Conservation (phyloP, 2,329 filamentous ascomycete species). For the Sarocladiaceae sp. region DNA sequence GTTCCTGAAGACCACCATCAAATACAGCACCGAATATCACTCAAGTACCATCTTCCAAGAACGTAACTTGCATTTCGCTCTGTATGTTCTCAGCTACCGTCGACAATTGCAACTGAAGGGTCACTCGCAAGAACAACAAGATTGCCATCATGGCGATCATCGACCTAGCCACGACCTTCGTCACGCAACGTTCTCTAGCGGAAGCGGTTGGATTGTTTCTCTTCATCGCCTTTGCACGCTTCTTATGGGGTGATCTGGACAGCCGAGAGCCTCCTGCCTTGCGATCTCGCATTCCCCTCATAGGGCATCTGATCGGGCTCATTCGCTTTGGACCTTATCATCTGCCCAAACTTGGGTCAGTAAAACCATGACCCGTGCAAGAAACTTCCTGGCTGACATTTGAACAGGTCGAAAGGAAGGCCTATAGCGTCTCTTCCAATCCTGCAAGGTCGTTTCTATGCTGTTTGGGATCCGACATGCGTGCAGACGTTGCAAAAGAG, state of each 20-base stretch:
- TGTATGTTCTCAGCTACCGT: no score
- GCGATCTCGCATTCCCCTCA: conserved; percentile 29
- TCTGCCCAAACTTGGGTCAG: not conserved
- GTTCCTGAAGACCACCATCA: not conserved
- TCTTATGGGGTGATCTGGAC: not conserved
- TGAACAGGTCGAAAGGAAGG: conserved; percentile 16
- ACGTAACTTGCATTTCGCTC: no score
- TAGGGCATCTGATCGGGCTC: conserved; percentile 39
- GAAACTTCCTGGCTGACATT: not conserved
- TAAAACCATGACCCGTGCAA: not conserved
- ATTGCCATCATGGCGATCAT: not conserved
- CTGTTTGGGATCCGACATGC: conserved; percentile 36
- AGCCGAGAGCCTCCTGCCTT: conserved; percentile 32
- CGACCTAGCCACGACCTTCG: not conserved
- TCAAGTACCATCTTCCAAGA: not conserved
- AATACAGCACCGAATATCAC: not conserved
- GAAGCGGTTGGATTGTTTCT: not conserved
- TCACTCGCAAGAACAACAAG: no score
- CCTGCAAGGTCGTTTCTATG: conserved; percentile 38
- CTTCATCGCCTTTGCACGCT: not conserved
- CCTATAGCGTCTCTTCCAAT: conserved; percentile 42
- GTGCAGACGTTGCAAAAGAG: conserved; percentile 35
- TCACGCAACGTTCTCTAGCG: not conserved
- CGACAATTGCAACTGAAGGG: no score
- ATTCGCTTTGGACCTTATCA: conserved; percentile 3